phyloP scores from a whole-genome alignment of 2,329 filamentous ascomycete genomes.

The Aureobasidium sp. region DNA sequence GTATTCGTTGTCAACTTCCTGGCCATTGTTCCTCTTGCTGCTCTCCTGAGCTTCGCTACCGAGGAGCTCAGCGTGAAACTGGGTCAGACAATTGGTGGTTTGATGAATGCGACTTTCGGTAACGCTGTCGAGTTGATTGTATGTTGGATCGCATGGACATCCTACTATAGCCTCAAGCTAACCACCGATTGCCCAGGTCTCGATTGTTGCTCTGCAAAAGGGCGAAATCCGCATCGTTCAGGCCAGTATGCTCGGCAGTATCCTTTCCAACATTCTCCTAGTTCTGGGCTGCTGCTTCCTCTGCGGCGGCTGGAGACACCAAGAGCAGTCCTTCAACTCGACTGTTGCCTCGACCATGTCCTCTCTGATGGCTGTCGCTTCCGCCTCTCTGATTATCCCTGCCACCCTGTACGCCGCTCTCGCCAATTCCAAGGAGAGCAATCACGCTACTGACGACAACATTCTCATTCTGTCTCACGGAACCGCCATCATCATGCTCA shows the following conservation, averaged over 20 bases:
- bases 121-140: conserved; percentile 46
- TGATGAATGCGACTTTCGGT: conserved; percentile 88
- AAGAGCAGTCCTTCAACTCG: conserved; percentile 55
- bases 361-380: conserved; percentile 51
- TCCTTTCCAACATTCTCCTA: conserved; percentile 87
- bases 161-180: neutral
- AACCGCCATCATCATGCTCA: conserved; percentile 47
- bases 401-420: conserved; percentile 47
- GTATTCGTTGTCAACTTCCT: conserved; percentile 90
- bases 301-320: conserved; percentile 39
- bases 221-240: conserved; percentile 94
- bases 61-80: conserved; percentile 75
- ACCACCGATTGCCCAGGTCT: conserved; percentile 53
- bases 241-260: conserved; percentile 92
- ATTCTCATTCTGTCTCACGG: conserved; percentile 47
- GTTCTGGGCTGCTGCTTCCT: conserved; percentile 53
- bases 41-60: conserved; percentile 78
- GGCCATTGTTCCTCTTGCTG: conserved; percentile 83
- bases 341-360: conserved; percentile 74
- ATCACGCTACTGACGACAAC: conserved; percentile 32
- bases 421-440: conserved; percentile 28
- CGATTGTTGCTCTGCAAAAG: conserved; percentile 79
- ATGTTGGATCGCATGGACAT: conserved; percentile 24
- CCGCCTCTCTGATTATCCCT: conserved; percentile 48
- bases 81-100: conserved; percentile 79